Percentiles rank a stretch among this genome's conserved stretches.
phyloP scores from a whole-genome alignment of 2,329 filamentous ascomycete species.

The Ophiosphaerella korrae region DNA sequence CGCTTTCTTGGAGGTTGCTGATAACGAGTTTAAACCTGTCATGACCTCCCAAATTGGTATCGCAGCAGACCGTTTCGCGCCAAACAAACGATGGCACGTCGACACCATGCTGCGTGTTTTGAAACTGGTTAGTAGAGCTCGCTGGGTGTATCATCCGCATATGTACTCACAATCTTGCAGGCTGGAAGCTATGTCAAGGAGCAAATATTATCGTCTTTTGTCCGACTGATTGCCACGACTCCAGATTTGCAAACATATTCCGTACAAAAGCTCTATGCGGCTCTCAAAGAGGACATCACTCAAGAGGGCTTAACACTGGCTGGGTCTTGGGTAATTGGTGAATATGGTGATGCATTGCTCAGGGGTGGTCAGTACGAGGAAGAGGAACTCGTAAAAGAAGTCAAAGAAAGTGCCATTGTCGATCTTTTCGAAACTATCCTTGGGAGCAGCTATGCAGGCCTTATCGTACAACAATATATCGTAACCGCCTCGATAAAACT shows the following conservation, averaged over 20 bases:
- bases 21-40: slow-evolving; percentile 97
- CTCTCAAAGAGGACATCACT: slow-evolving; percentile 93
- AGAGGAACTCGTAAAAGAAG: slow-evolving; percentile 80
- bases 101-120: slow-evolving; percentile 96
- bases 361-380: slow-evolving; percentile 91
- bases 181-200: slow-evolving; percentile 98
- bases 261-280: slow-evolving; percentile 90
- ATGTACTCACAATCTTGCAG: slow-evolving; percentile 24
- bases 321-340: slow-evolving; percentile 96
- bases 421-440: slow-evolving; percentile 92
- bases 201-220: slow-evolving; percentile 94
- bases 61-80: slow-evolving; percentile 92
- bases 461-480: slow-evolving; percentile 93
- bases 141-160: not conserved
- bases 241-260: slow-evolving; percentile 95
- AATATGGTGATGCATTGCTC: slow-evolving; percentile 91
- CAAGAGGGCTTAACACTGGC: slow-evolving; percentile 94
- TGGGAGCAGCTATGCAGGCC: slow-evolving; percentile 91
- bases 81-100: slow-evolving; percentile 97
- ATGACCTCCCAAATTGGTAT: slow-evolving; percentile 99
- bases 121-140: slow-evolving; percentile 62
- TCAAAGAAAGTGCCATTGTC: slow-evolving; percentile 87
- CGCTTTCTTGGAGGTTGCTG: slow-evolving; percentile 93
- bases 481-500: slow-evolving; percentile 94
- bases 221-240: slow-evolving; percentile 91